Base-by-base conservation (phyloP, 139 green algal species). In the Chlorella sorokiniana region DNA sequence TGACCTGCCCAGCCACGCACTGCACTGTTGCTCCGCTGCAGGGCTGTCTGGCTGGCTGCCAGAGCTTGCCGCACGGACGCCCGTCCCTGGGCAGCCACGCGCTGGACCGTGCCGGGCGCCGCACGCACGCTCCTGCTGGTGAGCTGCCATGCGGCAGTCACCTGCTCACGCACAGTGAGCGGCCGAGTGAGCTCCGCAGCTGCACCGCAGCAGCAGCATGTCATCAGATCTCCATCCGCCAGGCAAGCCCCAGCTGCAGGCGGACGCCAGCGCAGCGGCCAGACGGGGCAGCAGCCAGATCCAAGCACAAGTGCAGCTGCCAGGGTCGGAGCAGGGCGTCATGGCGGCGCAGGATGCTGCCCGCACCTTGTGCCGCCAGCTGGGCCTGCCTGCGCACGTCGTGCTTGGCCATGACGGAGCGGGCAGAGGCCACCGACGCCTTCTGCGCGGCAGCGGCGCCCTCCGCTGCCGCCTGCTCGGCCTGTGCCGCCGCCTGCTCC, bases 341-440 rank as follows among this genome's bases (percentile, higher is more conserved):
- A 31, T 31, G 35, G 23, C 71, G 1, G 51, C 51, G 38, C 1
- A 18, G 37, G 25, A 18, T 27, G 20, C 44, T 44, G 29, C 3
- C 22, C 51, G 37, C 73, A 79, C 73, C 73, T 79, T 35, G 52
- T 18, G n/a, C 73, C 7, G 73, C 73, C 22, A 38, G 52, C 27
- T 52, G 37, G 33, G 73, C 73, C 73, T 79, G 59, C 73, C 54
- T 68, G 54, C 40, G 54, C 18, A 37, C 73, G 4, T 69, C 54
- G 37, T 79, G 54, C 38, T 51, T 23, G 27, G 73, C 35, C 54
- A 79, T 25, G 14, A 79, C 73, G 4, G 73, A 68, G 52, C 54
- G 37, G 9, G 73, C 73, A 22, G 52, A 69, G 8, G 73, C 59
- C 1, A 79, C 40, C 0, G 73, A 52, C 37, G 73, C 73, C 54